These are phyloP conservation scores for Selaginella tamariscina DNA, from an alignment of 75 land plant genomes.

Conservation along the genomic window DNA sequence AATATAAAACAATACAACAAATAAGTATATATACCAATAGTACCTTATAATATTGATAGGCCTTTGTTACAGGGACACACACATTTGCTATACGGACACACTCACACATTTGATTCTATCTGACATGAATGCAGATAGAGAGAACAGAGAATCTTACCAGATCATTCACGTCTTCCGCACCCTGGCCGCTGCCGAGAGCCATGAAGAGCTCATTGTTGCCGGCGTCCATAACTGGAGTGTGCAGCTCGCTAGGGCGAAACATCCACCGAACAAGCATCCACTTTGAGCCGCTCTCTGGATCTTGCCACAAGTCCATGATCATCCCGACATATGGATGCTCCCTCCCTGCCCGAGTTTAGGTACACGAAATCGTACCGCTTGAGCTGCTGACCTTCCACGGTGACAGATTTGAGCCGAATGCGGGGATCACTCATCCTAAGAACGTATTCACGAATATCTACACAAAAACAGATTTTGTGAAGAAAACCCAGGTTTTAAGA, in stretches of 20 bases:
- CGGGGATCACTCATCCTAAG: too few species aligned
- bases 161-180: constrained; percentile 11
- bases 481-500: too few species aligned
- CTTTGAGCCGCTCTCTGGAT: constrained; percentile 18
- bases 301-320: constrained; percentile 54
- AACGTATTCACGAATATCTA: too few species aligned
- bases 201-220: constrained; percentile 10
- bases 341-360: neutral
- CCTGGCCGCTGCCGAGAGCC: constrained; percentile 14
- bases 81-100: too few species aligned
- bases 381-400: neutral
- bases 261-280: constrained; percentile 54
- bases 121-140: too few species aligned
- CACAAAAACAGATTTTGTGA: too few species aligned
- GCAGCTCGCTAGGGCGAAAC: constrained; percentile 42
- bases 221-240: constrained; percentile 18
- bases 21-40: too few species aligned
- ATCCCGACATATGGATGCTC: constrained; percentile 50
- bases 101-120: too few species aligned
- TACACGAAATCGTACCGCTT: neutral
- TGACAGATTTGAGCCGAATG: neutral
- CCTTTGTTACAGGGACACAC: too few species aligned
- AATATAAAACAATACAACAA: too few species aligned
- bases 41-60: too few species aligned
- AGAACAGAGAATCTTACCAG: too few species aligned